Conservation (phyloP, 2,329 filamentous ascomycete species). For the Venturia carpophila region DNA sequence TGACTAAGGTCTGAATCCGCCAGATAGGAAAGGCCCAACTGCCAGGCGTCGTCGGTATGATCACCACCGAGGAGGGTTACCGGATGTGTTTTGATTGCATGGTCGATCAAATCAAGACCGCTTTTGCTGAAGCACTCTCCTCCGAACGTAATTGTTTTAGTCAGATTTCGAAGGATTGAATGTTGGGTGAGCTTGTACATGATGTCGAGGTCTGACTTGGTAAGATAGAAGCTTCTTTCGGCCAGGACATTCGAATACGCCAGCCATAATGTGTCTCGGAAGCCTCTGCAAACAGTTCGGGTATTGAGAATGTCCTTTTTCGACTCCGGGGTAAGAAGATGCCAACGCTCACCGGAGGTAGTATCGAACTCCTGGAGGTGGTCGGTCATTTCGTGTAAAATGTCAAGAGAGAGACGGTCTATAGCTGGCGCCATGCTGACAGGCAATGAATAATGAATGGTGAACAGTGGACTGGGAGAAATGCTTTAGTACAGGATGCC, state of each 20-base stretch:
- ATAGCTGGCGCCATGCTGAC: background rate
- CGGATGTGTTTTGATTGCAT: conserved; percentile 3
- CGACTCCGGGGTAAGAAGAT: background rate
- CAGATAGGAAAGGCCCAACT: conserved; percentile 3
- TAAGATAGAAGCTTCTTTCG: conserved; percentile 12
- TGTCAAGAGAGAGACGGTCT: conserved; percentile 6
- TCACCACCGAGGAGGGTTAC: background rate
- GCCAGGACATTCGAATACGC: background rate
- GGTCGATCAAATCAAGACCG: conserved; percentile 3
- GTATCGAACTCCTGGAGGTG: conserved; percentile 2
- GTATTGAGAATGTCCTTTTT: conserved; percentile 9
- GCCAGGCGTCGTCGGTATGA: conserved; percentile 8
- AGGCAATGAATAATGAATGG: background rate
- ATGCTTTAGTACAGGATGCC: background rate
- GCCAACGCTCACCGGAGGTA: conserved; percentile 13
- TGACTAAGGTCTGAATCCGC: background rate
- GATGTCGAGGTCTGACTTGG: conserved; percentile 9
- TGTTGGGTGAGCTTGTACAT: background rate
- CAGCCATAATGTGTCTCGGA: conserved; percentile 15
- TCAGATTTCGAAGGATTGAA: background rate
- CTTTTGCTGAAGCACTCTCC: conserved; percentile 9
- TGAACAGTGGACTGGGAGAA: background rate
- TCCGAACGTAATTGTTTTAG: conserved; percentile 15
- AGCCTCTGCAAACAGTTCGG: conserved; percentile 11
- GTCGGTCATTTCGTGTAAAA: background rate